A percentile compares a stretch with the other conserved stretches of the same genome.
Evolutionary conservation across 2,329 filamentous ascomycete genomes (phyloP).

Genomic region (Penicillium nordicum): DNA sequence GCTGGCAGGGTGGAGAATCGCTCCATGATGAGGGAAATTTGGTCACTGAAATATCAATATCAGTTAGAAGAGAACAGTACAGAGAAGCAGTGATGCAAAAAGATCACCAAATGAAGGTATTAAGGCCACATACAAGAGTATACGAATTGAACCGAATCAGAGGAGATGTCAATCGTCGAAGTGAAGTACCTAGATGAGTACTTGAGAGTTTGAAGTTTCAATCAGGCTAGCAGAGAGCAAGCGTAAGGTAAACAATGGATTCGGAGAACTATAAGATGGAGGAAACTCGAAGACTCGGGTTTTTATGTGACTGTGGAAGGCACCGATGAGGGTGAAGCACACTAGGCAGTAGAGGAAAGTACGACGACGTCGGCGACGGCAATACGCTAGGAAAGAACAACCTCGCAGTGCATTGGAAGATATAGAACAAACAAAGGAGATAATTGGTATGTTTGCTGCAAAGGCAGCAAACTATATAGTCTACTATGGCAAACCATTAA

Average conservation of each 20-base stretch:
- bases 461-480: slow-evolving; percentile 26
- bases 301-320: not conserved
- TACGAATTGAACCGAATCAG: not conserved
- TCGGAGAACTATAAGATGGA: not conserved
- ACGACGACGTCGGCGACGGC: not conserved
- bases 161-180: not conserved
- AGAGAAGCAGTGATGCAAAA: too few species aligned
- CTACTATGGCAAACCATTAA: slow-evolving; percentile 31
- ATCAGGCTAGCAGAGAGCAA: not conserved
- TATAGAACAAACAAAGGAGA: slow-evolving; percentile 22
- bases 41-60: not conserved
- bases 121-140: not conserved
- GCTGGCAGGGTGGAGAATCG: not conserved
- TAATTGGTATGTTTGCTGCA: slow-evolving; percentile 22
- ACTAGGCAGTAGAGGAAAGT: not conserved
- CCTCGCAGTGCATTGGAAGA: not conserved
- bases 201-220: not conserved
- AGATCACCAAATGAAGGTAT: not conserved
- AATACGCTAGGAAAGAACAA: not conserved
- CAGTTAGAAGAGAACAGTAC: not conserved
- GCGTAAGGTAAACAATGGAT: not conserved
- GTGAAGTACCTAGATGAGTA: not conserved
- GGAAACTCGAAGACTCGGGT: not conserved
- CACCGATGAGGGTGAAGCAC: not conserved
- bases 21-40: not conserved